A percentile compares a stretch with the other conserved stretches of the same genome.
Evolutionary conservation across 495 filamentous ascomycete genomes (phyloP).

Genomic region (Talaromyces nanjingensis): DNA sequence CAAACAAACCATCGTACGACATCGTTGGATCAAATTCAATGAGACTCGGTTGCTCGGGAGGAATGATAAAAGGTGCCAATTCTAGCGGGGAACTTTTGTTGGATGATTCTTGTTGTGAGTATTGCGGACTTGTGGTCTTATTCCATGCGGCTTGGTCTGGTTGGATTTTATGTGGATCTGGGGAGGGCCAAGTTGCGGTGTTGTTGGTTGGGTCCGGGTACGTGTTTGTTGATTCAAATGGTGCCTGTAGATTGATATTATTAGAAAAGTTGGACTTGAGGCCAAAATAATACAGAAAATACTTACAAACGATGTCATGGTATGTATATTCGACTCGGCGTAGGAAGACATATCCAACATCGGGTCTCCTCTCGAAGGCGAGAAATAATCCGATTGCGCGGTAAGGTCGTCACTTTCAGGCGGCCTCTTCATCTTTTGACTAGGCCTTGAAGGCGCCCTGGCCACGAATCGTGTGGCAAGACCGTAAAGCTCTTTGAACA

Average conservation of each 20-base stretch:
- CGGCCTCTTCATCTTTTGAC: constrained; percentile 3
- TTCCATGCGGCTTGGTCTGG: neutral
- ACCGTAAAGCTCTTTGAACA: constrained; percentile 6
- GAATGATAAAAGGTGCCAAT: constrained; percentile 6
- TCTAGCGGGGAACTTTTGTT: constrained; percentile 5
- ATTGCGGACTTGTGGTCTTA: neutral
- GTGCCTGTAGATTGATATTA: neutral
- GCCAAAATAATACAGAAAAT: neutral
- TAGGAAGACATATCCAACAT: neutral
- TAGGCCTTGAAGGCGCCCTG: neutral
- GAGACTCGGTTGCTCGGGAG: constrained; percentile 4
- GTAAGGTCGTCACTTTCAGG: neutral
- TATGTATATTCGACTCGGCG: neutral
- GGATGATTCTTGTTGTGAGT: neutral
- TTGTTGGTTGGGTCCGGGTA: neutral
- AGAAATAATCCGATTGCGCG: neutral
- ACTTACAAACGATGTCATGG: constrained; percentile 3
- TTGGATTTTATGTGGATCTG: neutral
- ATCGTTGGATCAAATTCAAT: neutral
- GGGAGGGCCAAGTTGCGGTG: neutral
- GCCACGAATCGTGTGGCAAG: constrained; percentile 3
- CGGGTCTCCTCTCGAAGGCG: neutral
- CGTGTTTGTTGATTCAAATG: neutral
- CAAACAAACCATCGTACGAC: neutral
- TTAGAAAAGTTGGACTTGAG: neutral